Evolutionary conservation across 2,329 filamentous ascomycete species (phyloP), one percentile per base, ranked within the genome.

Genomic region (Massarina eburnea): DNA sequence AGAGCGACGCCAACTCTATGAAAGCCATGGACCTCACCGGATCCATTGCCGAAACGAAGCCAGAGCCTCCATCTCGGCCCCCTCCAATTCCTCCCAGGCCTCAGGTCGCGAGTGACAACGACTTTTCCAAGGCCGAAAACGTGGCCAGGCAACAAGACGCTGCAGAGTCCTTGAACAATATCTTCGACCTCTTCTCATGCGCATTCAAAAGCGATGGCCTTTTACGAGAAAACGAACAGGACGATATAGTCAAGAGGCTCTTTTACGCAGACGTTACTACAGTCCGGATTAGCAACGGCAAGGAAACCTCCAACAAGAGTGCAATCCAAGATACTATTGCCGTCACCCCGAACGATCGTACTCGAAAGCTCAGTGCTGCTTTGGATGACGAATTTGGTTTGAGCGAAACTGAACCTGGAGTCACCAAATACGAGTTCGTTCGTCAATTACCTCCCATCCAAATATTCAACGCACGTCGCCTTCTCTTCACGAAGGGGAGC

Each of bases 121-220:
- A 52, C 10, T 59, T 78, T 18, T 75, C 77, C 27, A 74, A 79
- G 43, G 75, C 82, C 4, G 77, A 83, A 56, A 75, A 80, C 33
- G 80, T 80, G 15, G 80, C 89, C 26, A 63, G 62, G 39, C 94
- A 99, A 64, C 91, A 99, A 71, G 94, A 99, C 71, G 92, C 96
- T 4, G 91, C 91, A 10, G 94, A 99, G 70, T 92, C 96, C 36
- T 91, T 96, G 74, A 90, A 90, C 47, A 94, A 92, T 60, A 88
- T 96, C 20, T 82, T 96, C 47, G 91, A 92, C 62, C 87, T 94
- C 40, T 77, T 96, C n/a, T 88, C 94, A 61, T 91, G 89, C 41
- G 91, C 92, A 2, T 91, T 97, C 62, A 84, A 80, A 46, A 81
- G 89, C 5, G 80, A 79, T n/a, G 80, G 79, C 3, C 74, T 81